Evolutionary conservation across 176 grass and related monocot genomes (phyloP), one percentile per base, ranked within the genome.

Genomic region (Zoysia pacifica): DNA sequence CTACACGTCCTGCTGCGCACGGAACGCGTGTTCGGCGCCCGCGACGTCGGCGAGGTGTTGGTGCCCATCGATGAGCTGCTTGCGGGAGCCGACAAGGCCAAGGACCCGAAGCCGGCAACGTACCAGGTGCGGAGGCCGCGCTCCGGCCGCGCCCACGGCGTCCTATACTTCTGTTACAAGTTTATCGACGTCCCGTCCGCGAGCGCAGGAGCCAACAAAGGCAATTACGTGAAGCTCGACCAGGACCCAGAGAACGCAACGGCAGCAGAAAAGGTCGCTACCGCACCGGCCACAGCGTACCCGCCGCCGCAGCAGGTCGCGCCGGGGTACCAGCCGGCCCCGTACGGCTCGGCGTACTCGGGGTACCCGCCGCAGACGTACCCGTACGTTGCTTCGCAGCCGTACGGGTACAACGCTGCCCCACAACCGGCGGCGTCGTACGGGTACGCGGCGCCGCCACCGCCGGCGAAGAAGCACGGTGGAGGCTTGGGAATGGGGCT

Each of bases 1-100:
- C 79, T 93, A 16, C 89, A 79, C 8, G 79, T 97, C 10, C 48
- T 77, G 43, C 87, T 90, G 53, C 80, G 91, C 55, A 66, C 91
- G 5, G 45, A 78, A 10, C 71, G 65, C 36, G 43, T 75, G 73
- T 40, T 89, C 48, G 76, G 86, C 40, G 77, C 90, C 62, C 82
- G 80, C 9, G 82, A 94, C 52, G 58, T 97, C 61, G 89, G 94
- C 5, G 91, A 90, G 66, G 89, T 94, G 15, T 72, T 81, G 40
- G 72, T 97, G 49, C 89, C 91, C 1, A 38, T 97, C 48, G 78
- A 63, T 12, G 87, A 94, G n/a, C 87, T 94, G 52, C 43, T 97
- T 0, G 66, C 79, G 3, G 16, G 72, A 55, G 36, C 52, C 0
- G 40, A 14, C 15, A 20, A 58, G 3, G 50, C 9, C 3, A 68